Evolutionary conservation across 2,329 filamentous ascomycete species (phyloP).

Genomic region (Neonectria magnoliae): DNA sequence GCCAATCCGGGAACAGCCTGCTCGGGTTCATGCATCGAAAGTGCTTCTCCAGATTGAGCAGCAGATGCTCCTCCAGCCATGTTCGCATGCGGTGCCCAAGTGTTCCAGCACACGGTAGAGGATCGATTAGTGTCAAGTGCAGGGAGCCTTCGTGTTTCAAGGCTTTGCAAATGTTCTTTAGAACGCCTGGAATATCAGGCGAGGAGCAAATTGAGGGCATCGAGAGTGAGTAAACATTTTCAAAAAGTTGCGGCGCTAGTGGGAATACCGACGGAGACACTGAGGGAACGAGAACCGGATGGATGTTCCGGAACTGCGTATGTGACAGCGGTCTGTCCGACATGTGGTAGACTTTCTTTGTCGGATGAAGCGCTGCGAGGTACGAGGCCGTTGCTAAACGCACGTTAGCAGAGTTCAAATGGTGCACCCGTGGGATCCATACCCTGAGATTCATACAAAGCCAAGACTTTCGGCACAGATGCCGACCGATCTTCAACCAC

Average conservation of each 20-base stretch:
- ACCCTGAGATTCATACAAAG: conserved; percentile 64
- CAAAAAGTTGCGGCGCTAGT: conserved; percentile 56
- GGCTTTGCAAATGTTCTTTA: conserved; percentile 66
- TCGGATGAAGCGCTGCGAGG: conserved; percentile 56
- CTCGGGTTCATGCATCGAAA: conserved; percentile 70
- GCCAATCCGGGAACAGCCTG: conserved; percentile 66
- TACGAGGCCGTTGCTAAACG: conserved; percentile 59
- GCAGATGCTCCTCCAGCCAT: conserved; percentile 71
- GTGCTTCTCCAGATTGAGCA: conserved; percentile 66
- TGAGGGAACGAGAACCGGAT: conserved; percentile 52
- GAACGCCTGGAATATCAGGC: conserved; percentile 64
- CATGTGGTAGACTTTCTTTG: conserved; percentile 57
- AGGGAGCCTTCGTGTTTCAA: conserved; percentile 65
- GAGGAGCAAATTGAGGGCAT: conserved; percentile 67
- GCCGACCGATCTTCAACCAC: not conserved
- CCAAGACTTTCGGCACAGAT: conserved; percentile 51
- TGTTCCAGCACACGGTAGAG: conserved; percentile 64
- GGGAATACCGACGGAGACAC: conserved; percentile 50
- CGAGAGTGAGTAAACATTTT: conserved; percentile 61
- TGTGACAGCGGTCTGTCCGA: conserved; percentile 53
- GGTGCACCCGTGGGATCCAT: conserved; percentile 2
- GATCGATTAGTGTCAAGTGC: conserved; percentile 70
- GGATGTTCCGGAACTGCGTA: conserved; percentile 51
- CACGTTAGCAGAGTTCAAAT: not conserved
- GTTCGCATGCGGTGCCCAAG: conserved; percentile 65